Evolutionary conservation across 169 alveolate genomes (phyloP), one percentile per base, ranked within the genome.

Genomic region (Cyclospora cayetanensis): DNA sequence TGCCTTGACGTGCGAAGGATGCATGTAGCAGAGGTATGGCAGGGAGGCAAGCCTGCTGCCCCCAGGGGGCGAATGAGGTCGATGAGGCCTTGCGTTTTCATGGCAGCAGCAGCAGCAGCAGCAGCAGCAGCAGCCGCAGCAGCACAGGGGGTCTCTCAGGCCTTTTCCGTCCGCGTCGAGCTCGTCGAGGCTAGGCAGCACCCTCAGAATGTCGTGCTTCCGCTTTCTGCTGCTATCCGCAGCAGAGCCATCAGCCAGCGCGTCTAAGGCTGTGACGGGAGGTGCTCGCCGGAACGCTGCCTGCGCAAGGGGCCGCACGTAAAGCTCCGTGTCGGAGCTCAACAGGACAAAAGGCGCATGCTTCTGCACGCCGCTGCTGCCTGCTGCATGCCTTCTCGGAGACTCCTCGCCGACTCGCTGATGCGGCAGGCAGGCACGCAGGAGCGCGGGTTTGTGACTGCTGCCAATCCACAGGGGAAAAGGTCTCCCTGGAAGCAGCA

Each of bases 261-360:
- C 53, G 0, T 55, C 65, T 37, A 0, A 25, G 39, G 50, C 55
- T 0, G 68, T 46, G 22, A 53, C 2, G 1, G 84, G 27, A 18
- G 52, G 9, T 29, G 53, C 72, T 74, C 84, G 27, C 0, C 92
- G 68, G 27, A 29, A 68, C 55, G 76, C 60, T 9, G 90, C 74
- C 63, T 53, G 90, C 39, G 79, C 80, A 1, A 60, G 79, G 42
- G 90, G 90, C 83, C 86, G 84, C 74, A 89, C 93, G 18, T 89
- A 90, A 9, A 89, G 90, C 65, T 89, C 93, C 20, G 90, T 89
- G 29, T 89, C 37, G 12, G 43, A 80, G 9, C 90, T 42, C 15
- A 89, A 90, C 29, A 89, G 70, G 34, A 89, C 25, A 41, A 89
- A 89, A 12, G 93, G 93, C 35, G 93, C 55, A 20, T 9, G 0